Evolutionary conservation across 208 protist species (phyloP).

Genomic region (Trypanosomatidae sp.): DNA sequence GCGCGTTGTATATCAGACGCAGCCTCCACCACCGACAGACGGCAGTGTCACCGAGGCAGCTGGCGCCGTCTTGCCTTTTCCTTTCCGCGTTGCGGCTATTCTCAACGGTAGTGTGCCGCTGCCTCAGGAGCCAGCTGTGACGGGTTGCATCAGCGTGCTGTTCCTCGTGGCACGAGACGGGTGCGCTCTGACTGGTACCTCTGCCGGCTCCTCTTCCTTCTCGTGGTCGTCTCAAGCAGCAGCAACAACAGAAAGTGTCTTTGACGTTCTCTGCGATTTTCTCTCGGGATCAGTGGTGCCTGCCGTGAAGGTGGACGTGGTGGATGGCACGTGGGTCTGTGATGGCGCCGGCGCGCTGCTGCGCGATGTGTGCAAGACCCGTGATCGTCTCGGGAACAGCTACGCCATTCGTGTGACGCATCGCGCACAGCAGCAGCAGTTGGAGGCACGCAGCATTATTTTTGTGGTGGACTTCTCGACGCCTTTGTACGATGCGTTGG

Average conservation of each 20-base stretch:
- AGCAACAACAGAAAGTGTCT: too few relatives aligned
- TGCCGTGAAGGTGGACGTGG: conserved; percentile 18
- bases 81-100: conserved; percentile 24
- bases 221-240: too few relatives aligned
- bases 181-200: conserved; percentile 1
- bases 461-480: conserved; percentile 37
- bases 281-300: conserved; percentile 26
- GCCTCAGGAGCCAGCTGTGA: neutral
- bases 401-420: conserved; percentile 7
- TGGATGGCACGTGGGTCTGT: conserved; percentile 16
- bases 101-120: conserved; percentile 58
- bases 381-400: conserved; percentile 32
- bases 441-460: conserved; percentile 25
- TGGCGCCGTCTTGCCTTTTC: too few relatives aligned
- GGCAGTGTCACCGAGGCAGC: neutral
- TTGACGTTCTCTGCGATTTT: conserved; percentile 25
- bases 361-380: conserved; percentile 13
- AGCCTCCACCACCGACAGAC: neutral
- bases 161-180: conserved; percentile 17
- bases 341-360: neutral
- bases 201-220: neutral
- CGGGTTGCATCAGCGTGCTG: conserved; percentile 1
- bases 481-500: conserved; percentile 1
- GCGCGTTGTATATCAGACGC: too few relatives aligned
- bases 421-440: neutral